phyloP scores from a whole-genome alignment of 306 rosid species.

The Lotus japonicus region DNA sequence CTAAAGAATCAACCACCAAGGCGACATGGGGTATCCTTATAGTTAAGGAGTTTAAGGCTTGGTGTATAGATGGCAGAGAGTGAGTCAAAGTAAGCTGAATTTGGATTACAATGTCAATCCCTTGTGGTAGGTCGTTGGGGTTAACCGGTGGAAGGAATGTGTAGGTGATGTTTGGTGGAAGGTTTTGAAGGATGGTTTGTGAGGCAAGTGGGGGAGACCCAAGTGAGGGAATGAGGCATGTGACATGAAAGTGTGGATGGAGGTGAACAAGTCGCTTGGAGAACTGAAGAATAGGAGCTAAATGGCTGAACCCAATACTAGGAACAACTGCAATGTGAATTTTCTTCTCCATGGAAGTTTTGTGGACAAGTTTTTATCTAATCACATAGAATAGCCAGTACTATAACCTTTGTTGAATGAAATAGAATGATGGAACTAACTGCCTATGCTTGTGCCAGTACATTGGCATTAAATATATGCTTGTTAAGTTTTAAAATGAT shows the following conservation, averaged over 20 bases:
- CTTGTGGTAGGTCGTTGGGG: not conserved
- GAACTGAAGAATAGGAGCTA: constrained; percentile 25
- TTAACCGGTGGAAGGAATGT: not conserved
- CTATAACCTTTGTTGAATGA: not conserved
- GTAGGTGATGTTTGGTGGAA: constrained; percentile 7
- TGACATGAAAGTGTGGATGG: constrained; percentile 14
- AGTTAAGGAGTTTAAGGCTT: not conserved
- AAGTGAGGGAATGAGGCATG: constrained; percentile 5
- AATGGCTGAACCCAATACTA: constrained; percentile 14
- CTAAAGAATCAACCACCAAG: not conserved
- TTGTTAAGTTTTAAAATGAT: too few species aligned
- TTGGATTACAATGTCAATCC: not conserved
- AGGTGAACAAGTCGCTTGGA: constrained; percentile 15
- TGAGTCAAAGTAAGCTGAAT: not conserved
- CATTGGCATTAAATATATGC: too few species aligned
- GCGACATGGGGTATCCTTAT: not conserved
- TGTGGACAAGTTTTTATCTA: not conserved
- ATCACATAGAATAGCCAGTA: not conserved
- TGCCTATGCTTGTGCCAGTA: too few species aligned
- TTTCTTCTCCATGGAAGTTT: constrained; percentile 6
- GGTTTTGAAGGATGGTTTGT: not conserved
- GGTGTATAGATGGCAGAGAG: not conserved
- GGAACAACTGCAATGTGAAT: constrained; percentile 19
- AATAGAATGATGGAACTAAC: not conserved
- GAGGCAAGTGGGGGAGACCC: constrained; percentile 8